Conservation (phyloP, 352 stramenopile genomes). For the Globisporangium alternatum region DNA sequence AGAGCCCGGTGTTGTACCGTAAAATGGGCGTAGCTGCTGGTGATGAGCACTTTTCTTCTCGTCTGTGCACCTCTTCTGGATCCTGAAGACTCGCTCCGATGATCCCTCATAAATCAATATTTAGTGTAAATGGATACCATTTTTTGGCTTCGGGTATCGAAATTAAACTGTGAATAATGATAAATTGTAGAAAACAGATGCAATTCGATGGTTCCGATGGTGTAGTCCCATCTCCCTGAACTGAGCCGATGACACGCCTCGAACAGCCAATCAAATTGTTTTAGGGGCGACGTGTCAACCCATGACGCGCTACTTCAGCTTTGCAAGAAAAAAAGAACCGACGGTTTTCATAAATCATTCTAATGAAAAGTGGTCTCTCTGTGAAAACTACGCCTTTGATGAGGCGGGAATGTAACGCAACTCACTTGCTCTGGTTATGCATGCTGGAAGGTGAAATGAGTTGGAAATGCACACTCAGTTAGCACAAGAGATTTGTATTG, state of each 20-base stretch:
- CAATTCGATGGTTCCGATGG: constrained; percentile 1
- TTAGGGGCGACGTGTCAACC: constrained; percentile 7
- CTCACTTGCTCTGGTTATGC: no score
- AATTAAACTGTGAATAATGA: background rate
- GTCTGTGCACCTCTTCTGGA: constrained; percentile 1
- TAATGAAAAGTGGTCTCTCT: no score
- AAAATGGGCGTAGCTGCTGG: background rate
- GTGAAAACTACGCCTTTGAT: no score
- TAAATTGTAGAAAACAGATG: background rate
- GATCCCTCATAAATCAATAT: background rate
- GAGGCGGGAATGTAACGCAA: no score
- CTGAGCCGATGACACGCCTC: constrained; percentile 4
- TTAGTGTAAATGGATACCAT: background rate
- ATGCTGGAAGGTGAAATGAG: no score
- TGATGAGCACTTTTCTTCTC: background rate
- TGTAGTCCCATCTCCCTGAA: constrained; percentile 7
- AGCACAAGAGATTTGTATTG: no score
- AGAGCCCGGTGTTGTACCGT: no score
- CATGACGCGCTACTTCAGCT: constrained; percentile 1
- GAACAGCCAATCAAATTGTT: constrained; percentile 9
- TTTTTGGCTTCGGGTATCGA: background rate
- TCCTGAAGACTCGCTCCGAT: background rate
- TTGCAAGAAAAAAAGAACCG: constrained; percentile 9
- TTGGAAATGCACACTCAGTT: no score
- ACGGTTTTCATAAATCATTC: background rate